These are phyloP conservation scores for Tillandsia fasciculata DNA, from an alignment of 176 grass and related monocot species.

Conservation along the genomic window DNA sequence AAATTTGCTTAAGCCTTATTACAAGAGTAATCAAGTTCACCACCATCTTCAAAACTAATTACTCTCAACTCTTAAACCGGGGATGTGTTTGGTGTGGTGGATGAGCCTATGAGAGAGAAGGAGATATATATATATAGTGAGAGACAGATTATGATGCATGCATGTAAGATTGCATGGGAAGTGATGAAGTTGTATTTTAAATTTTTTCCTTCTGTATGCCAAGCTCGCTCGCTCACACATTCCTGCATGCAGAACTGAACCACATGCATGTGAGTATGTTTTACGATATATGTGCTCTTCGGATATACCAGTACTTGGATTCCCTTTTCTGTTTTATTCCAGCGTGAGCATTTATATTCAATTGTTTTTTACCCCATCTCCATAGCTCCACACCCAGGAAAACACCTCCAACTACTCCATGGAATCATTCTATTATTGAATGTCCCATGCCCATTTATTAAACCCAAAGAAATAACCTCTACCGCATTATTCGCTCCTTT, in stretches of 20 bases:
- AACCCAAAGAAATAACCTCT: neutral
- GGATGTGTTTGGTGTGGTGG: neutral
- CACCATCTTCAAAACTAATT: too few relatives aligned
- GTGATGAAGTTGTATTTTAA: slow-evolving; percentile 2
- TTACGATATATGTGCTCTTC: slow-evolving; percentile 6
- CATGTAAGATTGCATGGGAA: slow-evolving; percentile 4
- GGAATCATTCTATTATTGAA: slow-evolving; percentile 7
- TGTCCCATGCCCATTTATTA: neutral
- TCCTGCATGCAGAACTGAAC: neutral
- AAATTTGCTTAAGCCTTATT: too few relatives aligned
- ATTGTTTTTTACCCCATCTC: neutral
- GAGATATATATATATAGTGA: neutral
- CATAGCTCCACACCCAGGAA: neutral
- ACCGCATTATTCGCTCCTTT: slow-evolving; percentile 5
- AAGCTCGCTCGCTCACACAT: neutral
- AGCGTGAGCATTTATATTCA: neutral
- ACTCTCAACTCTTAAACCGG: neutral
- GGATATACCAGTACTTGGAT: slow-evolving; percentile 10
- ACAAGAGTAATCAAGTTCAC: too few relatives aligned
- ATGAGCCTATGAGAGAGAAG: neutral
- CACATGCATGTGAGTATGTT: slow-evolving; percentile 9
- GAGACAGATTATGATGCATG: neutral
- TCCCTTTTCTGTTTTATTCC: neutral
- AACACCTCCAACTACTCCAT: neutral
- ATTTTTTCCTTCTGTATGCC: neutral